Evolutionary conservation across 495 filamentous ascomycete species (phyloP), one percentile per base, ranked within the genome.

Genomic region (Penicillium lividum): DNA sequence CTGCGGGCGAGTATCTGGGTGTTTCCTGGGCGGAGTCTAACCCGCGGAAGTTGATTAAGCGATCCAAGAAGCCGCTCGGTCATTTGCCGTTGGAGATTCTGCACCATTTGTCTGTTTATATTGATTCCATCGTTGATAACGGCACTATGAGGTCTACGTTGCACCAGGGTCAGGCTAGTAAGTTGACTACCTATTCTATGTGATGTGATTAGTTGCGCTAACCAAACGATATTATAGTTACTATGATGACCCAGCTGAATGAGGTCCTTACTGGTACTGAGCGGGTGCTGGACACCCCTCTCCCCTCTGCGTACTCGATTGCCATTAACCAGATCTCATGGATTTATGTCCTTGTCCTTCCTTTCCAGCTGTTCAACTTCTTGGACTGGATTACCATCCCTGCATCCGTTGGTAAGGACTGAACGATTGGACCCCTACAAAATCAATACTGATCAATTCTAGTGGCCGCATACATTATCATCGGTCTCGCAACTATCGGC

Each of bases 391-490:
- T 92, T 46, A 89, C 91, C 22, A 93, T 96, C 59, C 92, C 92
- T 2, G 91, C 85, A 15, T 90, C 91, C n/a, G 78, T 95, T 22
- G 84, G 82, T 59, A 83, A 84, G 44, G 33, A 15, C 28, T n/a
- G 45, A 54, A 53, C 27, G 5, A 4, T 0, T 1, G 6, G 4
- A 16, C 31, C 5, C 31, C 31, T 34, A 27, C 11, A 13, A 49
- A 7, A 48, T 3, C 10, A 29, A 7, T 38, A 7, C 51, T 66
- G 45, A 54, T 27, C 13, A 6, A 7, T 10, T n/a, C 3, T 9
- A 28, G 75, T 85, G n/a, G 88, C 90, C n/a, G 89, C 90, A 7
- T 95, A 96, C 69, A 93, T 95, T 59, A 93, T 96, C 68, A 82
- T 96, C 58, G 91, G 89, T 25, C 85, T 96, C 57, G 86, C 90